These are phyloP conservation scores for Neurospora sp. DNA, from an alignment of 2,329 filamentous ascomycete genomes.

Conservation along the genomic window DNA sequence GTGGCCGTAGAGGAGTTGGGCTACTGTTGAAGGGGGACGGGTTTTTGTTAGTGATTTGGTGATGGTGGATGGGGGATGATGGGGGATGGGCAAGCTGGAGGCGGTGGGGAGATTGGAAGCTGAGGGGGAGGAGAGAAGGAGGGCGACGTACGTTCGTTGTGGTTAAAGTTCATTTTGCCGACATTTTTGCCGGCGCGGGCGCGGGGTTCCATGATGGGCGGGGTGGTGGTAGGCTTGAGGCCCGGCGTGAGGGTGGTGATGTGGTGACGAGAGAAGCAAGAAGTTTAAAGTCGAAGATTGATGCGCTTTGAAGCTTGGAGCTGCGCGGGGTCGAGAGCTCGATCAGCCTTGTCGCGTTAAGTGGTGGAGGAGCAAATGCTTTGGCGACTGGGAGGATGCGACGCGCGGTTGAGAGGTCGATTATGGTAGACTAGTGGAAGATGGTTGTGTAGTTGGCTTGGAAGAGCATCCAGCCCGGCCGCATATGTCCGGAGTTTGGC, in stretches of 20 bases:
- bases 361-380: background rate
- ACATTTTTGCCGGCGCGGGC: conserved; percentile 72
- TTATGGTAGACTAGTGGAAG: background rate
- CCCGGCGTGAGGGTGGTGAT: background rate
- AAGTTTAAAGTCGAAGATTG: background rate
- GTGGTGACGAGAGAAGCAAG: background rate
- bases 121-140: background rate
- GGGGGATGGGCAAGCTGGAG: no score
- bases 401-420: background rate
- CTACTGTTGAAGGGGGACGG: conserved; percentile 36
- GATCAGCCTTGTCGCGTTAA: background rate
- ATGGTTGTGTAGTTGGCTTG: background rate
- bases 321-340: background rate
- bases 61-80: no score
- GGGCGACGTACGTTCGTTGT: conserved; percentile 52
- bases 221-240: background rate
- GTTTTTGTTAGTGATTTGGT: no score
- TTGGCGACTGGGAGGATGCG: background rate
- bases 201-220: conserved; percentile 58
- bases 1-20: conserved; percentile 67
- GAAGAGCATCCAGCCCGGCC: background rate
- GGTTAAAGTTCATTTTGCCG: conserved; percentile 71
- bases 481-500: background rate
- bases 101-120: no score
- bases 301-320: background rate